A percentile compares a stretch with the other conserved stretches of the same genome.
Conservation (phyloP, 2,329 filamentous ascomycete genomes). For the Beauveria sp. region DNA sequence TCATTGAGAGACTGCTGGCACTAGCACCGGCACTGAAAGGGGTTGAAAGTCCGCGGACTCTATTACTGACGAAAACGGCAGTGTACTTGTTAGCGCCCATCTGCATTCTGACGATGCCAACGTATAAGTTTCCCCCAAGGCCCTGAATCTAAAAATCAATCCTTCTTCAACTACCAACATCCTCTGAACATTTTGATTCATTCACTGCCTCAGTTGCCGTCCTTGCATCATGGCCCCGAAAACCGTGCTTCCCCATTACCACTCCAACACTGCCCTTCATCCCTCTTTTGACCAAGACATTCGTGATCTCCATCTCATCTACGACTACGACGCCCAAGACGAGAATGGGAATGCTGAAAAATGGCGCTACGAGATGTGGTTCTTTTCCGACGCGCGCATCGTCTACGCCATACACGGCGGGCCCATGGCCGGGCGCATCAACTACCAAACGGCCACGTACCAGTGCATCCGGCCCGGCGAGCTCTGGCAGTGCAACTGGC, state of each 20-base stretch:
- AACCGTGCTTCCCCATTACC: not conserved
- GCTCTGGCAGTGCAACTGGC: slow-evolving; percentile 53
- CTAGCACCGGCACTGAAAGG: no score
- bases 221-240: not conserved
- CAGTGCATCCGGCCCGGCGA: slow-evolving; percentile 51
- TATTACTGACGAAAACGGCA: no score
- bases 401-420: slow-evolving; percentile 54
- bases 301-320: slow-evolving; percentile 45
- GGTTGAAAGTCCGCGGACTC: no score
- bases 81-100: no score
- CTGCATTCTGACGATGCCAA: no score
- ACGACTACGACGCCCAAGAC: slow-evolving; percentile 23
- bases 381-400: slow-evolving; percentile 45
- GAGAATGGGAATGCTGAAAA: slow-evolving; percentile 43
- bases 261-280: slow-evolving; percentile 7
- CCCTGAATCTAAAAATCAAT: no score
- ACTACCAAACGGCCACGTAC: slow-evolving; percentile 47
- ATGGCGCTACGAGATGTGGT: slow-evolving; percentile 57
- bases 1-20: no score
- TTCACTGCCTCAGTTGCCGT: no score
- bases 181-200: no score
- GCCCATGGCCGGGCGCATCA: slow-evolving; percentile 48
- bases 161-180: no score
- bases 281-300: slow-evolving; percentile 42
- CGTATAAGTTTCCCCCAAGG: no score